A percentile compares a stretch with the other conserved stretches of the same genome.
phyloP scores from a whole-genome alignment of 192 early-diverging fungal species.

The Umbelopsis sp. region DNA sequence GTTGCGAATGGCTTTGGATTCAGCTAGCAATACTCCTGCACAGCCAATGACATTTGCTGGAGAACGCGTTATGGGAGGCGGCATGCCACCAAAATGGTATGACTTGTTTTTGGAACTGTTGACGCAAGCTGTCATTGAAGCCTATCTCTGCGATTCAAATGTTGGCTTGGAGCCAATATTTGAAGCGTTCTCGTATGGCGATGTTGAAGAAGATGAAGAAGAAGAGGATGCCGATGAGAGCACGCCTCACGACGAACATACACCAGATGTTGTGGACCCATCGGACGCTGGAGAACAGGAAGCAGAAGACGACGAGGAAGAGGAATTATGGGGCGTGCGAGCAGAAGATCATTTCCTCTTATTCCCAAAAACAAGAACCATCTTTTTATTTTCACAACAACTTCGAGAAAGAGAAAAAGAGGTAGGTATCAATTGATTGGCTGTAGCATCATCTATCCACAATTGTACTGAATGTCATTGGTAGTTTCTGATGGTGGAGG shows the following conservation, averaged over 20 bases:
- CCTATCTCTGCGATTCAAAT: constrained; percentile 53
- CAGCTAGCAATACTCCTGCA: constrained; percentile 10
- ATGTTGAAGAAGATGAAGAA: constrained; percentile 47
- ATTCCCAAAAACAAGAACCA: constrained; percentile 51
- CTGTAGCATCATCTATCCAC: not conserved
- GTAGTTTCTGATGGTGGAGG: constrained; percentile 43
- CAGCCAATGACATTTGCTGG: constrained; percentile 39
- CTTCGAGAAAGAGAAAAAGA: constrained; percentile 37
- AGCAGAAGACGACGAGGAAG: constrained; percentile 30
- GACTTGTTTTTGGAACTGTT: constrained; percentile 56
- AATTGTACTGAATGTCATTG: not conserved
- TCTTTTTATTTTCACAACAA: constrained; percentile 47
- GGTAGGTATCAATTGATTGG: constrained; percentile 5
- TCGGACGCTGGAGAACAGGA: not conserved
- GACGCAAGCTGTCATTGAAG: constrained; percentile 57
- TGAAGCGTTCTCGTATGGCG: constrained; percentile 59
- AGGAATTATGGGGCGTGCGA: constrained; percentile 43
- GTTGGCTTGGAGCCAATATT: constrained; percentile 49
- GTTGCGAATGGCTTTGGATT: constrained; percentile 37
- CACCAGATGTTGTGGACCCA: constrained; percentile 6
- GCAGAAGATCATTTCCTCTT: constrained; percentile 51
- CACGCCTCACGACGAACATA: constrained; percentile 23
- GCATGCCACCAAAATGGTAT: constrained; percentile 55
- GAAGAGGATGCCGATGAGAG: constrained; percentile 21
- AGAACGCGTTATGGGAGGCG: constrained; percentile 44